Evolutionary conservation across 805 yeast genomes (phyloP).

Genomic region (Metschnikowia baotianmanensis): DNA sequence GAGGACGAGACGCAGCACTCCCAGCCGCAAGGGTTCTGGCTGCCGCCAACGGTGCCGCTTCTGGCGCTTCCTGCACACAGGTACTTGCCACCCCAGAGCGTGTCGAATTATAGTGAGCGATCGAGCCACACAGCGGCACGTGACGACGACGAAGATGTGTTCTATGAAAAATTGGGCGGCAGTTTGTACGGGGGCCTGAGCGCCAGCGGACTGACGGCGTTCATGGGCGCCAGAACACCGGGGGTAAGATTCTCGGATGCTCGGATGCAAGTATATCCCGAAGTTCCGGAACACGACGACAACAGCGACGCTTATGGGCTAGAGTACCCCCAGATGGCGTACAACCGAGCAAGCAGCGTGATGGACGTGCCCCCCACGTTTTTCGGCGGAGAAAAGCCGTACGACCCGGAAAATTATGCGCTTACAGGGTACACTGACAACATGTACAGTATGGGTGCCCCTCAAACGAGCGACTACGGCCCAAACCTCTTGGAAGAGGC

Average conservation of each 20-base stretch:
- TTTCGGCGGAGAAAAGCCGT: not conserved
- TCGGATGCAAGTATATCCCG: conserved; percentile 10
- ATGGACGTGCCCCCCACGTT: conserved; percentile 1
- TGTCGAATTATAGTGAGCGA: conserved; percentile 11
- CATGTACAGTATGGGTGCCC: conserved; percentile 10
- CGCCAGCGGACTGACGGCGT: conserved; percentile 4
- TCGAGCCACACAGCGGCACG: conserved; percentile 8
- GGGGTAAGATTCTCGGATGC: conserved; percentile 10
- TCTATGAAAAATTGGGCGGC: conserved; percentile 20
- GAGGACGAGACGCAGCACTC: conserved; percentile 19
- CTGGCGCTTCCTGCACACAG: no score
- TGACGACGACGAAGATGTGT: conserved; percentile 16
- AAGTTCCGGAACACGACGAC: conserved; percentile 2
- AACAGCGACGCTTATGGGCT: conserved; percentile 4
- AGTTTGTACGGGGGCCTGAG: conserved; percentile 15
- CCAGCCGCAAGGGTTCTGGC: not conserved
- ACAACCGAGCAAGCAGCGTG: conserved; percentile 12
- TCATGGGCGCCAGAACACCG: not conserved
- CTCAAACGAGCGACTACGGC: conserved; percentile 30
- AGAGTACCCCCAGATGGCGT: conserved; percentile 18
- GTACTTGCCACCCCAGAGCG: no score
- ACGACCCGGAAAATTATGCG: conserved; percentile 1
- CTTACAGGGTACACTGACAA: no score
- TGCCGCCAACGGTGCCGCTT: conserved; percentile 2
- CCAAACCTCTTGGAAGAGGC: conserved; percentile 42